Base-by-base conservation (phyloP, 108 stramenopile genomes). In the Cyclotella baltica region DNA sequence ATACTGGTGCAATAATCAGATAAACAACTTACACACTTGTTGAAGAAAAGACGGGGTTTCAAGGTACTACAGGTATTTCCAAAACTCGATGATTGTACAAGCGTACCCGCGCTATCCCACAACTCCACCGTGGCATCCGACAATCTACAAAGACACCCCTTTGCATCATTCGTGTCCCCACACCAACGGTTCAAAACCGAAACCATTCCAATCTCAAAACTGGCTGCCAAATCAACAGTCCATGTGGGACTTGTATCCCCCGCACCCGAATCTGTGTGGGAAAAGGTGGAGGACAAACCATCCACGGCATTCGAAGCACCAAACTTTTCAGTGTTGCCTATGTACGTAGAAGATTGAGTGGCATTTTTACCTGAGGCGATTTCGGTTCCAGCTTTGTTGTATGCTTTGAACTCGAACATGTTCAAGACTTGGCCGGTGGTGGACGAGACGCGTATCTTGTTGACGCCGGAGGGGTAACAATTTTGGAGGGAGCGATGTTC, bases 311-410 rank as follows among this genome's bases (percentile, higher is more conserved):
- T 67, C 9, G 22, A 10, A 18, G 73, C 25, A 27, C 0, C 55
- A 4, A 11, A 65, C 0, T 69, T 67, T 8, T 11, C 40, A 20
- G n/a, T 33, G 1, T 10, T 34, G 34, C 3, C 69, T n/a, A 69
- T 69, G 55, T 51, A 69, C 2, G 67, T 69, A 0, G 73, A 75
- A 30, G 52, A 56, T 40, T 75, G 73, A 1, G 67, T 69, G 30
- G 73, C 73, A 18, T 67, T 28, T 23, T 75, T 75, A 1, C 5
- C 6, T 1, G 52, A 16, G n/a, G 73, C 28, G 15, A 75, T 1
- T 20, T 72, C 53, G 19, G 22, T 19, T 5, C n/a, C n/a, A 55
- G 5, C 5, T 8, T 11, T 4, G n/a, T 55, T 20, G 10, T 4
- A n/a, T 5, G 53, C 53, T 4, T 5, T 5, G 5, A 55, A 55